Conservation (phyloP, 176 grass and related monocot species). For the maize (Zea mays) region DNA sequence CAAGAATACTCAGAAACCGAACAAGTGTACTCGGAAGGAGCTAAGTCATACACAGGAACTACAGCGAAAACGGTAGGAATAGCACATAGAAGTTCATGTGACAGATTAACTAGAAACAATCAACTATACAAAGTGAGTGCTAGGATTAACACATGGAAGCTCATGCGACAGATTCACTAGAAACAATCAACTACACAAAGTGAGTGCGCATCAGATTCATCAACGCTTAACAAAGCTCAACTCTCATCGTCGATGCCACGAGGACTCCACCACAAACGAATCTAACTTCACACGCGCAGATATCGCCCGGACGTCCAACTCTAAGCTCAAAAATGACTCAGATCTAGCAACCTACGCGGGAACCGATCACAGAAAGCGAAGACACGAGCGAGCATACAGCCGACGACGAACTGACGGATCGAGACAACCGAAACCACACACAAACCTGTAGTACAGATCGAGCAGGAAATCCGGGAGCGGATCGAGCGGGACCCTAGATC, state of each 20-base stretch:
- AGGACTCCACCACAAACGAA: background rate
- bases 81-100: background rate
- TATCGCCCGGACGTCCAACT: background rate
- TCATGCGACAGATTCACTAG: background rate
- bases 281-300: constrained; percentile 1
- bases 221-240: background rate
- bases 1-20: background rate
- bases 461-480: constrained; percentile 18
- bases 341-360: constrained; percentile 21
- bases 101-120: background rate
- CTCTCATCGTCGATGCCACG: background rate
- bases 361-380: background rate
- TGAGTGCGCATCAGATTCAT: background rate
- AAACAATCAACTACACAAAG: background rate
- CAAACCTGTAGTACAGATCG: background rate
- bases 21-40: background rate
- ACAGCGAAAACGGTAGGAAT: background rate
- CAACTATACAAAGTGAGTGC: background rate
- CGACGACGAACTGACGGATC: background rate
- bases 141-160: background rate
- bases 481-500: constrained; percentile 30
- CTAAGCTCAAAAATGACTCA: background rate
- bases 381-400: no score
- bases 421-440: background rate
- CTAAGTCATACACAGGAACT: background rate